These are phyloP conservation scores for Venturia nashicola DNA, from an alignment of 2,329 filamentous ascomycete species.

Conservation along the genomic window DNA sequence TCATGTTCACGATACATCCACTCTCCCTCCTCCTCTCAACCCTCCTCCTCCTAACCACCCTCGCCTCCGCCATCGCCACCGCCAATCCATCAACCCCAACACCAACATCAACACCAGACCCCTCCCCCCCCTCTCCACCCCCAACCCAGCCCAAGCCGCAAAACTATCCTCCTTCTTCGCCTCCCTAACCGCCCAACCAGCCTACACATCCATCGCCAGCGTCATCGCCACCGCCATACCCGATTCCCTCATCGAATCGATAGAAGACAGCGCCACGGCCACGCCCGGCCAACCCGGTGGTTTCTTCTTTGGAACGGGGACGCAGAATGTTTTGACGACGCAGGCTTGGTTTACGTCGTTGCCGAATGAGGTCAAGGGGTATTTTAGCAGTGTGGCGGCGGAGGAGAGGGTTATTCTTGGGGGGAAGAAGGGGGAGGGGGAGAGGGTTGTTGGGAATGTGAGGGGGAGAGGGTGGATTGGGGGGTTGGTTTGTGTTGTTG, in stretches of 20 bases:
- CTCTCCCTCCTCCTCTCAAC: background rate
- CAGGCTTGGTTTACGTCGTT: background rate
- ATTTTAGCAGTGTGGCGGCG: background rate
- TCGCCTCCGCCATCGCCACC: background rate
- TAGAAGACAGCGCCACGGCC: background rate
- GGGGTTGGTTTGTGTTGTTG: background rate
- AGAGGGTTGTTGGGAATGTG: background rate
- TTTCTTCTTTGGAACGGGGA: background rate
- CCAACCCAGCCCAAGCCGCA: background rate
- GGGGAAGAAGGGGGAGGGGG: background rate
- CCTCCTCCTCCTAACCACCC: background rate
- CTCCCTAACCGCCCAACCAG: conserved; percentile 3
- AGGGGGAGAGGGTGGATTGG: background rate
- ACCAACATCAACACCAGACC: background rate
- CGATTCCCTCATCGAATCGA: background rate
- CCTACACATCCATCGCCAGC: background rate
- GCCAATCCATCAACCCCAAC: background rate
- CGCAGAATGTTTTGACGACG: background rate
- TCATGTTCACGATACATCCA: background rate
- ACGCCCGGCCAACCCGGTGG: background rate
- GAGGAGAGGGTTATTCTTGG: background rate
- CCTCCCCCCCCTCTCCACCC: background rate
- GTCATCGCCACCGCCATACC: background rate
- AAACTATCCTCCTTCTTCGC: background rate
- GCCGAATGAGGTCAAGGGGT: background rate